Percentiles rank a stretch among this genome's conserved stretches.
These are phyloP conservation scores for Podospora appendiculata DNA, from an alignment of 495 filamentous ascomycete genomes.

Conservation along the genomic window DNA sequence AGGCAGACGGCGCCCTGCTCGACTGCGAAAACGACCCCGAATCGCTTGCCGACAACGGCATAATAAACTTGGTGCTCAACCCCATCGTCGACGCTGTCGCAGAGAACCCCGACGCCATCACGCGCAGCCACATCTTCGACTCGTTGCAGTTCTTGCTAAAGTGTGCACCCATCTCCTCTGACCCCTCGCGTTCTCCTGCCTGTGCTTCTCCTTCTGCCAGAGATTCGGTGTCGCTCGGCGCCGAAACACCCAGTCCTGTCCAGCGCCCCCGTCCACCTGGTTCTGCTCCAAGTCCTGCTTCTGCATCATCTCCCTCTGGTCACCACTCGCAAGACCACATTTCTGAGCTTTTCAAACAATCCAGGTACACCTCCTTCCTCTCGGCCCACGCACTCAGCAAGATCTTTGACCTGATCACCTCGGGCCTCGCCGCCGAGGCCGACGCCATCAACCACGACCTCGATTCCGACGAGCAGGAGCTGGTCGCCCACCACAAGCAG, in stretches of 20 bases:
- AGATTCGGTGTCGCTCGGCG: conserved; percentile 3
- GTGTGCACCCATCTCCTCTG: conserved; percentile 63
- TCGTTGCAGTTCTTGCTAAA: conserved; percentile 93
- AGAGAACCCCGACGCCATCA: conserved; percentile 81
- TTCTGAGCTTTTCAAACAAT: conserved; percentile 60
- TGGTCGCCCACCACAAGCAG: conserved; percentile 75
- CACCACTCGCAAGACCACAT: conserved; percentile 16
- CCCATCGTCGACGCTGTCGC: conserved; percentile 91
- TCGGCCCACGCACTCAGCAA: conserved; percentile 80
- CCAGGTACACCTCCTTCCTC: conserved; percentile 75
- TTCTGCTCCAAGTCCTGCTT: not conserved
- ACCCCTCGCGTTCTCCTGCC: not conserved
- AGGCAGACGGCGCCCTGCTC: conserved; percentile 74
- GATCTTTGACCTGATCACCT: conserved; percentile 86
- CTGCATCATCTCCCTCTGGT: not conserved
- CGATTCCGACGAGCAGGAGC: conserved; percentile 85
- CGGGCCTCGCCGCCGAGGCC: conserved; percentile 86
- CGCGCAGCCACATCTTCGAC: conserved; percentile 71
- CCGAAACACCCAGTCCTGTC: conserved; percentile 5
- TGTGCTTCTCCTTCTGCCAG: not conserved
- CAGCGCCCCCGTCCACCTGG: conserved; percentile 3
- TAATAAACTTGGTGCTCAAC: conserved; percentile 82
- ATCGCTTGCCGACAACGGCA: conserved; percentile 58
- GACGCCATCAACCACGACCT: conserved; percentile 79
- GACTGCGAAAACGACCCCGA: conserved; percentile 93